phyloP scores from a whole-genome alignment of 2,329 filamentous ascomycete genomes.

The Cordyceps cateniannulata region DNA sequence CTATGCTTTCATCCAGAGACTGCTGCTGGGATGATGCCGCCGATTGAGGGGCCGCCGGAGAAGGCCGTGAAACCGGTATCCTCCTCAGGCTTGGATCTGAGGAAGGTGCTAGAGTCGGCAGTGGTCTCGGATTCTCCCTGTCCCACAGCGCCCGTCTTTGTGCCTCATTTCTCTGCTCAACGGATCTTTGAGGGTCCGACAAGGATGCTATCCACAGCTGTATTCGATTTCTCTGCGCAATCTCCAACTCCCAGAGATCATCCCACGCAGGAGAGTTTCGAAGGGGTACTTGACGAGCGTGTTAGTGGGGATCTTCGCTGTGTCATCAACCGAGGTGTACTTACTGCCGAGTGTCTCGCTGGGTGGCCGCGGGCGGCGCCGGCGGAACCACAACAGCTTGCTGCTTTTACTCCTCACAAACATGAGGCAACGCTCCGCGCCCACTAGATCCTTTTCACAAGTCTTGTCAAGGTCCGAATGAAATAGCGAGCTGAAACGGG shows the following conservation, averaged over 20 bases:
- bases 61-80: too few relatives aligned
- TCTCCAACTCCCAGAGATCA: background rate
- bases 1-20: background rate
- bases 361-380: background rate
- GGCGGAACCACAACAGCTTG: background rate
- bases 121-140: background rate
- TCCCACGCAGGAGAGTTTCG: background rate
- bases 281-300: background rate
- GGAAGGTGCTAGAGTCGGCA: background rate
- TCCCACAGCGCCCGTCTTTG: background rate
- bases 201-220: background rate
- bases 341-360: background rate
- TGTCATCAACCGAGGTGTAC: background rate
- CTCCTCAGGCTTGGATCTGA: background rate
- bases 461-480: too few relatives aligned
- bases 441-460: too few relatives aligned
- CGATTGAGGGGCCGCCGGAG: too few relatives aligned
- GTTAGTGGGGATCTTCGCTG: background rate
- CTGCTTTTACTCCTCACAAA: background rate
- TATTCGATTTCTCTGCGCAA: background rate
- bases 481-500: constrained; percentile 6
- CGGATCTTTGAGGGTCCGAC: background rate
- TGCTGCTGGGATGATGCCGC: too few relatives aligned
- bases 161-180: background rate
- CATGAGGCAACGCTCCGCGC: background rate